Percentiles rank a stretch among this genome's conserved stretches.
These are phyloP conservation scores for Micromonas commoda DNA, from an alignment of 139 green algal genomes.

Conservation along the genomic window DNA sequence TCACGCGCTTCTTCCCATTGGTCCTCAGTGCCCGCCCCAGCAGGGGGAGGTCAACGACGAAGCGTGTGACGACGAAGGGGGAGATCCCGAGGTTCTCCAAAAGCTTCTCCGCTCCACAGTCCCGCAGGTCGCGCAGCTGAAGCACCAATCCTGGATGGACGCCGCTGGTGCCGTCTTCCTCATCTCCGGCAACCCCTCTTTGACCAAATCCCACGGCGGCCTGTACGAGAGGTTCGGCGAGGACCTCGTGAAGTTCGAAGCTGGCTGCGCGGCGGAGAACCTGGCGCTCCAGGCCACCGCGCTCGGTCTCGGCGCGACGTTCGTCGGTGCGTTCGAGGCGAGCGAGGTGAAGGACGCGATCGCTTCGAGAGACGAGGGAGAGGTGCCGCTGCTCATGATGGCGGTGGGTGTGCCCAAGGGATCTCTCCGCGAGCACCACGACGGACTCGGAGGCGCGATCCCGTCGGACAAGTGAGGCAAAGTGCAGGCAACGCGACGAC, in stretches of 20 bases:
- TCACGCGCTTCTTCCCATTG: neutral
- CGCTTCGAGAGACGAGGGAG: neutral
- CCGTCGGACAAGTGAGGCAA: too few relatives aligned
- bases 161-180: neutral
- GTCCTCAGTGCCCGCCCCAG: neutral
- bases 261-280: neutral
- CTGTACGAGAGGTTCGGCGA: neutral
- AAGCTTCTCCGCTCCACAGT: neutral
- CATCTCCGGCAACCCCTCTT: neutral
- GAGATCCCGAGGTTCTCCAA: neutral
- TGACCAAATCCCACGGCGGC: neutral
- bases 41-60: neutral
- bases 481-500: too few relatives aligned
- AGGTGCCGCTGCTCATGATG: neutral
- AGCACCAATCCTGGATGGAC: neutral
- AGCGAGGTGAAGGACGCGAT: neutral
- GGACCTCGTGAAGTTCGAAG: neutral
- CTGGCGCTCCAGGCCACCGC: neutral
- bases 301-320: neutral
- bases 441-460: too few relatives aligned
- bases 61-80: neutral
- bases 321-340: neutral
- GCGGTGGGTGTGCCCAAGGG: neutral
- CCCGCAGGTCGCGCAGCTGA: neutral
- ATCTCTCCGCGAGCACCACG: neutral